Conservation (phyloP, 352 stramenopile genomes). For the Salisapilia sapeloensis region DNA sequence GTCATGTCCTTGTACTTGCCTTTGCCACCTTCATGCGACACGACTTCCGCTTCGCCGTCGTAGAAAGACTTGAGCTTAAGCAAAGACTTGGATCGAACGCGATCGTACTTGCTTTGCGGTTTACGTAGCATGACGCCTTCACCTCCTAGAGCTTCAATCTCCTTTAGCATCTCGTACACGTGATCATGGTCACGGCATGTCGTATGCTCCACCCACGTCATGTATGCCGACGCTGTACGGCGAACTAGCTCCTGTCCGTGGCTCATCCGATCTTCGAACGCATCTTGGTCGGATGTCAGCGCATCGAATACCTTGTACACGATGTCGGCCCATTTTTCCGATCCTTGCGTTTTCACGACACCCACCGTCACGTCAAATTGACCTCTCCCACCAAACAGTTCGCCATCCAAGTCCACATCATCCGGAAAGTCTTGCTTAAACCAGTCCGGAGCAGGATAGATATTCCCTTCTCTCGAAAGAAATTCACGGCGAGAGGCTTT, state of each 20-base stretch:
- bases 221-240: conserved; percentile 12
- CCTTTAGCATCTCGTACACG: conserved; percentile 28
- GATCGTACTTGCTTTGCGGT: conserved; percentile 24
- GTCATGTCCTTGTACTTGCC: conserved; percentile 43
- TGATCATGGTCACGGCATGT: conserved; percentile 24
- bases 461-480: conserved; percentile 39
- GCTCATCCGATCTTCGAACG: conserved; percentile 40
- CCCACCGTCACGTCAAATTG: conserved; percentile 52
- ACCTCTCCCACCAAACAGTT: conserved; percentile 43
- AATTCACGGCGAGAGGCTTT: conserved; percentile 28
- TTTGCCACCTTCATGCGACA: conserved; percentile 48
- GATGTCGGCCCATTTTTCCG: conserved; percentile 30
- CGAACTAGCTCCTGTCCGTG: conserved; percentile 11
- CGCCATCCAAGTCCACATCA: conserved; percentile 46
- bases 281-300: conserved; percentile 17
- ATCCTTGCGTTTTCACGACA: conserved; percentile 34
- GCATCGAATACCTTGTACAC: conserved; percentile 62
- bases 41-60: conserved; percentile 41
- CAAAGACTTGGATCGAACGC: conserved; percentile 28
- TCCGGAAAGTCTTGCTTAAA: conserved; percentile 34
- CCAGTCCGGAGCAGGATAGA: conserved; percentile 40
- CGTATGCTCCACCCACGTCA: conserved; percentile 49
- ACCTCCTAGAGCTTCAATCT: conserved; percentile 35
- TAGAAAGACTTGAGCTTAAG: conserved; percentile 71
- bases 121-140: conserved; percentile 64